phyloP scores from a whole-genome alignment of 176 grass and related monocot species.

The Neostapfia colusana region DNA sequence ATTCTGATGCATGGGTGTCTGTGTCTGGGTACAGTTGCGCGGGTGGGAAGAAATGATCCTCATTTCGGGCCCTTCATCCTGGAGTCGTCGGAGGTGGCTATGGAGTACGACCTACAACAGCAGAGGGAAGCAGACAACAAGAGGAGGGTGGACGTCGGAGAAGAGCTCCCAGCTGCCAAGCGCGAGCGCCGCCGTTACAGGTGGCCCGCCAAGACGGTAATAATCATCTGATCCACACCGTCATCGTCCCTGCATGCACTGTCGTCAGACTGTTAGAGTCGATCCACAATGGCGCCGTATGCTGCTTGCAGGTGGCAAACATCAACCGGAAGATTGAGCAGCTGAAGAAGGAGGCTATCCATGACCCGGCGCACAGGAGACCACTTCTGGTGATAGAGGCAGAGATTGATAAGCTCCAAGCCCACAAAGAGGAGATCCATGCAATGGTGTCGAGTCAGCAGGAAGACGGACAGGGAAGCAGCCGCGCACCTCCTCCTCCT shows the following conservation, averaged over 20 bases:
- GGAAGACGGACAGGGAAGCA: too few relatives aligned
- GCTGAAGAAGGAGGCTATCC: background rate
- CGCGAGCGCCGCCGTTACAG: background rate
- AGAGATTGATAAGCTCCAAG: background rate
- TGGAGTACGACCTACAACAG: background rate
- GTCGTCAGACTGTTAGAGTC: too few relatives aligned
- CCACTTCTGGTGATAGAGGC: background rate
- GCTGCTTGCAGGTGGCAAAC: background rate
- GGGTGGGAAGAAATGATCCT: background rate
- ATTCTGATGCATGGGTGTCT: too few relatives aligned
- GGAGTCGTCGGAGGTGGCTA: background rate
- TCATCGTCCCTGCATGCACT: too few relatives aligned
- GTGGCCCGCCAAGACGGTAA: background rate
- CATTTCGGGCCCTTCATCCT: background rate
- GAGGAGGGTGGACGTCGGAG: too few relatives aligned
- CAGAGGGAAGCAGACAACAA: background rate
- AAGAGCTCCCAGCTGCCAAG: background rate
- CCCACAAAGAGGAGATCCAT: background rate
- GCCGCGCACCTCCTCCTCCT: too few relatives aligned
- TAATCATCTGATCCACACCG: too few relatives aligned
- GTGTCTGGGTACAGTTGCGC: background rate
- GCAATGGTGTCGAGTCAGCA: background rate
- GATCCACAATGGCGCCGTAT: too few relatives aligned
- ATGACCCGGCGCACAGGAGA: background rate
- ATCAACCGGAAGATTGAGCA: background rate